Base-by-base conservation (phyloP, 306 rosid genomes). In the Begonia peltatifolia region DNA sequence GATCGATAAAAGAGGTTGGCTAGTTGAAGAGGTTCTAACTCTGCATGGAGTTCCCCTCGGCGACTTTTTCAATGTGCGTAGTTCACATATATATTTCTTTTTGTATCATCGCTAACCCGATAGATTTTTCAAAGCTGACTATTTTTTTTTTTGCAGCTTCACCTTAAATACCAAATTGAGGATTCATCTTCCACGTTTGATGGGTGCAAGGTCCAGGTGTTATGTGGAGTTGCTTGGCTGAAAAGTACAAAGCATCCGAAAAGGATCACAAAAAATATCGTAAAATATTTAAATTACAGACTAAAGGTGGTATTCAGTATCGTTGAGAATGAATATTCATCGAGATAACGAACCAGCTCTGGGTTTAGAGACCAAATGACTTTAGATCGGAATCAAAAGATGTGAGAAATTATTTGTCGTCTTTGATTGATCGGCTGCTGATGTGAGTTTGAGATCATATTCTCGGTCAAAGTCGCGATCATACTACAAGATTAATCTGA, bases 11-110 rank as follows among this genome's bases (percentile, higher is more conserved):
- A 92, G 75, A 44, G 75, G 92, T 61, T 92, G 93, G 87, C 71
- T 75, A 38, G 63, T 92, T 64, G 84, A 86, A 72, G 99, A 86
- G 75, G 93, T 86, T 60, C 75, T 81, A 88, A 86, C 76, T 44
- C 83, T 83, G 73, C 94, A 86, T 58, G 88, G 87, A 54, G 76
- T 86, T 72, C 83, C 99, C 15, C 82, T 92, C 18, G 88, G 87
- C 49, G 96, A 92, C 64, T 76, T 49, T 72, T 86, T 86, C 86
- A 83, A 75, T 58, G 99, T 90, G 66, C 47, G 10, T 17, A 60
- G 22, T 59, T 1, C 9, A 6, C 48, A 46, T 30, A 7, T 30
- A 30, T 30, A 30, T 30, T 4, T 20, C 0, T 7, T 30, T 30
- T 30, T 30, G 1, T 30, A 30, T 30, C 38, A 5, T 5, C 38